Percentiles rank a stretch among this genome's conserved stretches.
Conservation (phyloP, 2,329 filamentous ascomycete species). For the Onygenales sp. region DNA sequence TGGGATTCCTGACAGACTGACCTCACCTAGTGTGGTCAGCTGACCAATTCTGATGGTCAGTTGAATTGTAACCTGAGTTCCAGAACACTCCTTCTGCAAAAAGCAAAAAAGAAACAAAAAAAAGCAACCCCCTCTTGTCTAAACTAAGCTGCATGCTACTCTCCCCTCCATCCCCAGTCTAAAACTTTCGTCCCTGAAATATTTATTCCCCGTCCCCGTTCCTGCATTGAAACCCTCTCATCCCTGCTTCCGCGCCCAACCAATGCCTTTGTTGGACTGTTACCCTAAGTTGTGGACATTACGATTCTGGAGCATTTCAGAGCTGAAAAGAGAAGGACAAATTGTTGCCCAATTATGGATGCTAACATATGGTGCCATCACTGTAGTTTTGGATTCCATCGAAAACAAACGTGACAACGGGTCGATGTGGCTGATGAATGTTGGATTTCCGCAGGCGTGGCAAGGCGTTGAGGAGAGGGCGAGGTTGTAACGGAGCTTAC, state of each 20-base stretch:
- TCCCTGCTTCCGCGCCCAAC: no score
- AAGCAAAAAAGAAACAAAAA: not conserved
- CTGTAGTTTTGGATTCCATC: slow-evolving; percentile 28
- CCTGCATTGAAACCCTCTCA: no score
- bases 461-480: slow-evolving; percentile 9
- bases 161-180: not conserved
- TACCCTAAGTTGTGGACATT: no score
- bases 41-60: no score
- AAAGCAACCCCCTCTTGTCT: not conserved
- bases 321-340: not conserved
- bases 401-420: slow-evolving; percentile 11
- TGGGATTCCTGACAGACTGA: no score
- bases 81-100: not conserved
- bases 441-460: slow-evolving; percentile 37
- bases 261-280: no score
- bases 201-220: no score
- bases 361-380: slow-evolving; percentile 1
- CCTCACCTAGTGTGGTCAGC: no score
- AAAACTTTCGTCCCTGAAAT: no score
- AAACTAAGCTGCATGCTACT: no score
- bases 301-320: no score
- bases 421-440: slow-evolving; percentile 29
- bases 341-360: slow-evolving; percentile 3
- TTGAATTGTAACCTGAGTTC: no score
- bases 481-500: not conserved